A percentile compares a stretch with the other conserved stretches of the same genome.
Conservation (phyloP, 441 rosid genomes). For the Jatropha multifida region DNA sequence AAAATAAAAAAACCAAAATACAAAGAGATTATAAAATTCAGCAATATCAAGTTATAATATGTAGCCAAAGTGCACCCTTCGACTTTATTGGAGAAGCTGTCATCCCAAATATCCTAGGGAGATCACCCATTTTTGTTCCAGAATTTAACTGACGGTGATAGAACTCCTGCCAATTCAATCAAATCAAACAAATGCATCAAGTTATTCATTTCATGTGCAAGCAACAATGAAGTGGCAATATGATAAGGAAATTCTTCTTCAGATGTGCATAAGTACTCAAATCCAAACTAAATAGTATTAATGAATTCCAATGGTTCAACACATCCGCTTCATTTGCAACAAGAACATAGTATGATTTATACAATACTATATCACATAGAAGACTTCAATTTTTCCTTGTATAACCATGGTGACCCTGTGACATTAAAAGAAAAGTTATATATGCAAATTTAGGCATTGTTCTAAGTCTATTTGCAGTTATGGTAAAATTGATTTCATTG, state of each 20-base stretch:
- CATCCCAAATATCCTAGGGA: constrained; percentile 93
- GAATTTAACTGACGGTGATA: constrained; percentile 51
- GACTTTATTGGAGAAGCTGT: constrained; percentile 90
- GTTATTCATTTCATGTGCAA: not conserved
- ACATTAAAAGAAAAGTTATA: not conserved
- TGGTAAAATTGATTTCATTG: not conserved
- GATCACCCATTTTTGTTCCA: constrained; percentile 28
- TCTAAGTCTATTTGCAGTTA: not conserved
- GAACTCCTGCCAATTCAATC: constrained; percentile 61
- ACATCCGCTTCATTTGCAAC: not conserved
- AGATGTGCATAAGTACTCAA: not conserved
- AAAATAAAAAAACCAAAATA: not conserved
- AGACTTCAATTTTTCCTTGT: not conserved
- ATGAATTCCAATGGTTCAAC: not conserved
- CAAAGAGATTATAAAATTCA: not conserved
- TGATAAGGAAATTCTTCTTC: not conserved
- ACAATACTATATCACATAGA: not conserved
- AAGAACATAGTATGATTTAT: not conserved
- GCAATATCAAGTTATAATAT: constrained; percentile 1
- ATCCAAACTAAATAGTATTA: not conserved
- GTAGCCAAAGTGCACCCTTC: constrained; percentile 48
- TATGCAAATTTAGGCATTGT: not conserved
- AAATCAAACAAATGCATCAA: not conserved
- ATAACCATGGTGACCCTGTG: not conserved
- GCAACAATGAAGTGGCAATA: not conserved